Conservation (phyloP, 1,284 basidiomycete species). For the Tylopilus orsonianus region DNA sequence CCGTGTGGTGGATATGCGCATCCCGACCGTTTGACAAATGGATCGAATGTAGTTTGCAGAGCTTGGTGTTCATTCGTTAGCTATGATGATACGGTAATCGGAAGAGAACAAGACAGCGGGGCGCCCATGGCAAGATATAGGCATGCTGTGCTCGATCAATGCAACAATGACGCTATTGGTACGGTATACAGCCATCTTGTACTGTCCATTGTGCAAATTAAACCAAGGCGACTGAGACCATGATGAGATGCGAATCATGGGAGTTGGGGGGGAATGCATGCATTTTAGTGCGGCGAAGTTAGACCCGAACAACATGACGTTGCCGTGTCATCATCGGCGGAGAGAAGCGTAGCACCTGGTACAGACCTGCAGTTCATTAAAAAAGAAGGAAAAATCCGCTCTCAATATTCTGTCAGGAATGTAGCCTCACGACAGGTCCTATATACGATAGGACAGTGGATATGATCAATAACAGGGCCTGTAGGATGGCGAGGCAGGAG, state of each 20-base stretch:
- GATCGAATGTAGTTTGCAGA: constrained; percentile 1
- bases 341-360: constrained; percentile 2
- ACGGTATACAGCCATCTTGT: not conserved
- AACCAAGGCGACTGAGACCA: constrained; percentile 1
- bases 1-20: not conserved
- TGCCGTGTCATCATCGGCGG: constrained; percentile 19
- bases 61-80: constrained; percentile 2
- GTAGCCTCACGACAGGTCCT: not conserved
- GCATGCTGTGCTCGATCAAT: constrained; percentile 24
- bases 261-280: constrained; percentile 6
- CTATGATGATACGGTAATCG: constrained; percentile 6
- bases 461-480: not conserved
- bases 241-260: constrained; percentile 6
- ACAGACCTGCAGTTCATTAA: constrained; percentile 13
- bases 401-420: constrained; percentile 18
- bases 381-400: no score
- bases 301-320: constrained; percentile 10
- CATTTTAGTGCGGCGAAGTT: constrained; percentile 10
- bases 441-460: not conserved
- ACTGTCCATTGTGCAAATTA: constrained; percentile 7
- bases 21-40: constrained; percentile 4
- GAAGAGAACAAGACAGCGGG: not conserved
- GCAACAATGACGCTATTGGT: not conserved
- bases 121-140: constrained; percentile 9
- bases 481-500: not conserved